Evolutionary conservation across 345 rosid genomes (phyloP), one percentile per base, ranked within the genome.

Genomic region (Boechera divaricarpa): DNA sequence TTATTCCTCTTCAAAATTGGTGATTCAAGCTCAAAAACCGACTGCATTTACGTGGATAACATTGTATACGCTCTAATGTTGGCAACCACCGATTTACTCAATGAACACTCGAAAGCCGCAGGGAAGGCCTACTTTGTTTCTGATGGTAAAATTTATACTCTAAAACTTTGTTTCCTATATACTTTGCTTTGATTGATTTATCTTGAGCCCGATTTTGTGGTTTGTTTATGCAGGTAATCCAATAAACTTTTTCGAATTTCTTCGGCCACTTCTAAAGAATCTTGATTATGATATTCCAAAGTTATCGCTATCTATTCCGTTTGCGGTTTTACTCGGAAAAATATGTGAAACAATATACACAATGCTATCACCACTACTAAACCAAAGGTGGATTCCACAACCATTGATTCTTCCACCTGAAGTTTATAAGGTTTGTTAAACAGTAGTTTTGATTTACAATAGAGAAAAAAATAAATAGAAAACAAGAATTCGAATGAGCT

Each of bases 361-460:
- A 51, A 8, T 61, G 21, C 15, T 76, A 42, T 61, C 47, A 49
- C 74, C 69, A 15, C 16, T 76, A 7, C 48, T 76, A 3, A 52
- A 61, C 48, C 80, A 53, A 32, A 0, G 49, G 48, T 61, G 80
- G 75, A 69, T 76, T 69, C 75, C 80, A 3, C 75, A 76, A 42
- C 80, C 80, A 69, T 69, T 76, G 61, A 76, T 76, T 69, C 70
- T 76, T 10, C 75, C 80, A 15, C 42, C 75, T 1, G 75, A 69
- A 69, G 69, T 69, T 24, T 76, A 69, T 5, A 62, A 76, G 75
- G 79, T 68, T 60, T 31, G 51, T 47, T 11, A 13, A n/a, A 58
- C 5, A 31, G 5, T 16, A 42, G 24, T 56, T 12, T 56, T 65
- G 12, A 32, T 41, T 21, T 41, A 35, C 58, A 47, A 0, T 51